phyloP scores from a whole-genome alignment of 106 monocot species.

The Acorus gramineus region DNA sequence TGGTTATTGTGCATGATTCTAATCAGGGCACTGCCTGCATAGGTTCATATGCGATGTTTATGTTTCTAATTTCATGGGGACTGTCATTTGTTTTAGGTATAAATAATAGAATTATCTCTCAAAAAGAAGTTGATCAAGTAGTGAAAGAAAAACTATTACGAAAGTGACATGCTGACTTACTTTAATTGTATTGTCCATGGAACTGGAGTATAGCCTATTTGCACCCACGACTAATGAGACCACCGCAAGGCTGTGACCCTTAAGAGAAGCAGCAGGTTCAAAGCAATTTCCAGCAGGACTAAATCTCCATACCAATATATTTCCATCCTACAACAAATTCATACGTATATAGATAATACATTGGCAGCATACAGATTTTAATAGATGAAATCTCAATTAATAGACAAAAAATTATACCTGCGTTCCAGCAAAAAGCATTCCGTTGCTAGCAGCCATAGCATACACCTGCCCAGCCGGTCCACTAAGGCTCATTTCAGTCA shows the following conservation, averaged over 20 bases:
- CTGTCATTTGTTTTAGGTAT: no score
- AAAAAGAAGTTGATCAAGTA: no score
- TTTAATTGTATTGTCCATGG: slow-evolving; percentile 5
- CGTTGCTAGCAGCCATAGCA: not conserved
- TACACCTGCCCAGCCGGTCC: slow-evolving; percentile 7
- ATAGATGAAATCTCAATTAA: no score
- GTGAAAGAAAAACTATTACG: not conserved
- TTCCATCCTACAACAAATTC: slow-evolving; percentile 6
- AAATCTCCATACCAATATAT: slow-evolving; percentile 5
- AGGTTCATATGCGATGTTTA: no score
- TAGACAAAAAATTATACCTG: not conserved
- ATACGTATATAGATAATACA: not conserved
- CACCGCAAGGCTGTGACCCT: not conserved
- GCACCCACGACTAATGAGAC: not conserved
- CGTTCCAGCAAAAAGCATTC: slow-evolving; percentile 6
- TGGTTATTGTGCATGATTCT: no score
- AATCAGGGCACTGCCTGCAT: no score
- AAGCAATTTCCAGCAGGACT: not conserved
- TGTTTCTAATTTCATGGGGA: no score
- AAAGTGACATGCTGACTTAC: not conserved
- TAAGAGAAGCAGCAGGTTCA: not conserved
- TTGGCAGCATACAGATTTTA: not conserved
- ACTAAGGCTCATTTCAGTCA: not conserved
- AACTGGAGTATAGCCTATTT: slow-evolving; percentile 1
- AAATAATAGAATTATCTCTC: no score